Percentiles rank a stretch among this genome's conserved stretches.
Conservation (phyloP, 345 rosid genomes). For the Mercurialis annua region DNA sequence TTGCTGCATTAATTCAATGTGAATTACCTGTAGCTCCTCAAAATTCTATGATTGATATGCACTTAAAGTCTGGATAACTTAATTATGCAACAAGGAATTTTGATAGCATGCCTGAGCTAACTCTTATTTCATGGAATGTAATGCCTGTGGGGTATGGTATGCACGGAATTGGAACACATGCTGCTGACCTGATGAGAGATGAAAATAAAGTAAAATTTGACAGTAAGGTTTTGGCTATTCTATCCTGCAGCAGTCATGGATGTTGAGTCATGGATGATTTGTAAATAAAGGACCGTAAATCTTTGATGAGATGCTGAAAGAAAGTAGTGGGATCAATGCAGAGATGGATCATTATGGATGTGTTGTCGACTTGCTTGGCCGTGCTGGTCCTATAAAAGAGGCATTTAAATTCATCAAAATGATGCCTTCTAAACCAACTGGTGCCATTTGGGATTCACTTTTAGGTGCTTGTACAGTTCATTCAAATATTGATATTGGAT, state of each 20-base stretch:
- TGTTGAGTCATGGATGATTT: no score
- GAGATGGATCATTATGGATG: slow-evolving; percentile 81
- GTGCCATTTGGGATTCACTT: slow-evolving; percentile 79
- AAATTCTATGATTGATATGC: slow-evolving; percentile 86
- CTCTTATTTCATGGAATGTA: slow-evolving; percentile 73
- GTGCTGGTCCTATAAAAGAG: slow-evolving; percentile 71
- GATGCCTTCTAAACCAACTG: slow-evolving; percentile 76
- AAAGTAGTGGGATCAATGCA: slow-evolving; percentile 46
- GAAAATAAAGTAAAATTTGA: slow-evolving; percentile 66
- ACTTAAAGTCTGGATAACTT: slow-evolving; percentile 84
- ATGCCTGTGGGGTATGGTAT: slow-evolving; percentile 83
- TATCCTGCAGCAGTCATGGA: slow-evolving; percentile 93
- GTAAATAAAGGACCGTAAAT: slow-evolving; percentile 63
- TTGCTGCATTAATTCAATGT: slow-evolving; percentile 63
- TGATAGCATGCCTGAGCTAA: slow-evolving; percentile 66
- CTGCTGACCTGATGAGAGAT: slow-evolving; percentile 62
- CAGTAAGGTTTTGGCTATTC: slow-evolving; percentile 65
- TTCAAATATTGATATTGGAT: slow-evolving; percentile 60
- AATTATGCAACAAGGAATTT: slow-evolving; percentile 57
- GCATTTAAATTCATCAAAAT: slow-evolving; percentile 51
- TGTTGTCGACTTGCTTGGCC: slow-evolving; percentile 82
- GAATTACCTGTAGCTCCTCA: slow-evolving; percentile 63
- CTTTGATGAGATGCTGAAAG: slow-evolving; percentile 51
- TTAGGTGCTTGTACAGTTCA: slow-evolving; percentile 88
- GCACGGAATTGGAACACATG: slow-evolving; percentile 73